Base-by-base conservation (phyloP, 257 asterid genomes). In the Nicotiana attenuata region DNA sequence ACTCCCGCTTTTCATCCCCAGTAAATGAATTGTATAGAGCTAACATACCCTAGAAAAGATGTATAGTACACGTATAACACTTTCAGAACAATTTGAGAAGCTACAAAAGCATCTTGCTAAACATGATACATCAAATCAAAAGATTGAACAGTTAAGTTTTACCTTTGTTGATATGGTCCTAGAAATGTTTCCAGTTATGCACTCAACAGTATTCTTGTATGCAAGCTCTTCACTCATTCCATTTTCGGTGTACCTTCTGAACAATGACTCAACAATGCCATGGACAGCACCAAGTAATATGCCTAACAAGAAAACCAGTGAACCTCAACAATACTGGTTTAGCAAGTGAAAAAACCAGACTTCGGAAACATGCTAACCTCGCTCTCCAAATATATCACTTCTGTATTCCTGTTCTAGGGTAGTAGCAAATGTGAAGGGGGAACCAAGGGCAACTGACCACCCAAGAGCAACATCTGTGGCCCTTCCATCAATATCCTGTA, bases 381-480 rank as follows among this genome's bases (percentile, higher is more conserved):
- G 89, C 88, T 95, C 99, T 83, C 99, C 99, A 81, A 95, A 95
- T 31, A 95, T 95, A 89, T 95, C 99, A 85, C 98, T 95, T 90
- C 85, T 95, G 85, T 95, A 95, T 83, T 93, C 98, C 84, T 88
- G 91, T 87, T 93, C 98, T 85, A 95, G 88, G 17, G 98, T 93
- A 66, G 99, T 95, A 59, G 94, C 97, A 81, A 95, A 95, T 29
- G 97, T 92, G 85, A 95, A 93, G 83, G 99, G 98, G 66, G 99
- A 93, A 84, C 99, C 99, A 82, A 95, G 97, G 77, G 97, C 97
- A 78, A 95, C 90, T 5, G 98, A 95, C 99, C 98, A 95, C 76
- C 96, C 99, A 85, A 95, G 97, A 77, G 99, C 99, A 82, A 93
- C 95, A 82, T 95, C 94, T n/a, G 99, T 93, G 61, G 99, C 99